Evolutionary conservation across 352 stramenopile genomes (phyloP).

Genomic region (Phytopythium ostracodes): DNA sequence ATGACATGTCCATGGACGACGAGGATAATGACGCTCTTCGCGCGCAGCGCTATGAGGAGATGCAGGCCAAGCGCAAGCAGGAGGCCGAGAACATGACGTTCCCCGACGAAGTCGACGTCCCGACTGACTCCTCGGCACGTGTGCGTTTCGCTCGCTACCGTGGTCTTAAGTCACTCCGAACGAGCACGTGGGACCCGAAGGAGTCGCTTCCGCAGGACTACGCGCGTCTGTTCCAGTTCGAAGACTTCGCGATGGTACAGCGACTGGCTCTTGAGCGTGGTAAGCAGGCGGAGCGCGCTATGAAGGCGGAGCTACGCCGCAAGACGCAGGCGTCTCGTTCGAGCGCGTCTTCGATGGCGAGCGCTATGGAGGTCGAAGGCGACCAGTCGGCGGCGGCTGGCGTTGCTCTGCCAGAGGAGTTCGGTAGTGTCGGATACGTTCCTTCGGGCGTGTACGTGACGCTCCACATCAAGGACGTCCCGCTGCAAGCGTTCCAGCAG

Average conservation of each 20-base stretch:
- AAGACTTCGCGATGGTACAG: slow-evolving; percentile 94
- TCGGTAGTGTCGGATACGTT: slow-evolving; percentile 84
- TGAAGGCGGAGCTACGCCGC: slow-evolving; percentile 60
- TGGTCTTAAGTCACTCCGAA: slow-evolving; percentile 95
- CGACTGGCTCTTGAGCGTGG: slow-evolving; percentile 85
- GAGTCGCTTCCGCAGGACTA: slow-evolving; percentile 98
- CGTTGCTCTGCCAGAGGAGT: slow-evolving; percentile 33
- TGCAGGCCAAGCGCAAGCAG: slow-evolving; percentile 82
- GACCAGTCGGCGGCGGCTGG: slow-evolving; percentile 23
- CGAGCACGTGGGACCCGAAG: slow-evolving; percentile 96
- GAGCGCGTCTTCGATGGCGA: slow-evolving; percentile 50
- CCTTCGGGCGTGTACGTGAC: slow-evolving; percentile 93
- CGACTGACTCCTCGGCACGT: slow-evolving; percentile 50
- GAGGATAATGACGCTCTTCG: slow-evolving; percentile 58
- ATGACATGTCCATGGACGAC: slow-evolving; percentile 78
- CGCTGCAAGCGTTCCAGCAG: slow-evolving; percentile 45
- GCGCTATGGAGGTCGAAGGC: slow-evolving; percentile 70
- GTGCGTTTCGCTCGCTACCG: slow-evolving; percentile 91
- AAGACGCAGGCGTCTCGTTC: slow-evolving; percentile 43
- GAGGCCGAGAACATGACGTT: slow-evolving; percentile 93
- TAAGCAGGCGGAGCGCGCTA: slow-evolving; percentile 67
- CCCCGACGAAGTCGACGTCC: slow-evolving; percentile 93
- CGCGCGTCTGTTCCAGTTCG: slow-evolving; percentile 96
- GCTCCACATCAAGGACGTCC: slow-evolving; percentile 72
- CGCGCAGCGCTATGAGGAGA: slow-evolving; percentile 30